Evolutionary conservation across 2,329 filamentous ascomycete species (phyloP), one percentile per base, ranked within the genome.

Genomic region (Nannizziopsis arthrosporioides): DNA sequence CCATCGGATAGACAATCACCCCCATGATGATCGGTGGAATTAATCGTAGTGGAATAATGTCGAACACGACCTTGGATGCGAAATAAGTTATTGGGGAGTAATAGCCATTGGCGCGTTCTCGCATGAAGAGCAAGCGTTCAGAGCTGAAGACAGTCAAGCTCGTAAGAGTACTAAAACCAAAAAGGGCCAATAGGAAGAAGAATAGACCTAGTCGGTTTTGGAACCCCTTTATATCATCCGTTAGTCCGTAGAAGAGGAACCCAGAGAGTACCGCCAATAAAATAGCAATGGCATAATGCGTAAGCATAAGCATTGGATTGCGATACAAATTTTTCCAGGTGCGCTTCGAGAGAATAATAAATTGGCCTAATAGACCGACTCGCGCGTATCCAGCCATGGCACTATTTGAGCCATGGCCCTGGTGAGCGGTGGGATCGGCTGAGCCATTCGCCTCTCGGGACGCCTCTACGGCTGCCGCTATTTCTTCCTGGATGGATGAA

Each of bases 241-340:
- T 94, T 42, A 98, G 73, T 2, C 90, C 92, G 59, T 96, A 98
- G 71, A 96, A 98, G 10, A 98, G 76, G 66, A 85, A 96, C 2
- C 92, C 92, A 1, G 90, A 89, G 50, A 98, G 84, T 4, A 96
- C 90, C 1, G 89, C 92, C 5, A 98, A 77, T 0, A 96, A 70
- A 52, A 98, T 96, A 6, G 92, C 88, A 56, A 95, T 96, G 34
- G 92, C 92, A 62, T 96, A 98, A 68, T 98, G 92, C 0, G 89
- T 95, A 50, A 98, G 77, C 92, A 98, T 98, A 51, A 98, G 73
- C 78, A 96, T 89, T 1, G 92, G 92, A 64, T 98, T 95, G 49
- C 92, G 82, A 71, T 98, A 96, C 5, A 98, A 75, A 61, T 98
- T 98, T 61, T 85, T 88, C 90, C 90, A 98, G 0, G 92, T 98